Percentiles rank a stretch among this genome's conserved stretches.
Conservation (phyloP, 192 early-diverging fungal genomes). For the Spinellus fusiger region DNA sequence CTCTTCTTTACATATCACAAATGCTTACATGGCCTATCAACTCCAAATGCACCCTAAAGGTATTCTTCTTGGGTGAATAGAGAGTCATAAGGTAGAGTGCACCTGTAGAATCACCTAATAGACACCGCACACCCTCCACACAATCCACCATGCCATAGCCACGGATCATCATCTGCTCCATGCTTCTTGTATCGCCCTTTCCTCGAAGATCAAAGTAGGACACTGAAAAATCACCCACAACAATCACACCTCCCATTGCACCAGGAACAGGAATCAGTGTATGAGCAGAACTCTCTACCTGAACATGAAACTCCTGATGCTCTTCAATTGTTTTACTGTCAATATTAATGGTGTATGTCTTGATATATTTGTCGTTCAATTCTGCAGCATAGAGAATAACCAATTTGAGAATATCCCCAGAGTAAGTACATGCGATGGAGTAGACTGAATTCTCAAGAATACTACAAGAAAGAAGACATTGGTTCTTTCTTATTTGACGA, state of each 20-base stretch:
- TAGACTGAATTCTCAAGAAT: slow-evolving; percentile 51
- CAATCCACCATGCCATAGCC: slow-evolving; percentile 41
- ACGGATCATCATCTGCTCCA: slow-evolving; percentile 44
- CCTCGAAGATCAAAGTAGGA: slow-evolving; percentile 38
- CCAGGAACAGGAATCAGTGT: slow-evolving; percentile 55
- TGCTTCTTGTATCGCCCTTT: slow-evolving; percentile 26
- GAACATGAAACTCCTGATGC: neutral
- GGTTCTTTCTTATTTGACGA: slow-evolving; percentile 1
- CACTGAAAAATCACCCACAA: slow-evolving; percentile 51
- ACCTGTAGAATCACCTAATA: too few relatives aligned
- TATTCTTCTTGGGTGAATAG: too few relatives aligned
- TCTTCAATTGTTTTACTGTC: slow-evolving; percentile 16
- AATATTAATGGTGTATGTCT: slow-evolving; percentile 50
- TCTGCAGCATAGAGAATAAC: slow-evolving; percentile 56
- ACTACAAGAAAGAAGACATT: slow-evolving; percentile 8
- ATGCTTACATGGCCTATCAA: neutral
- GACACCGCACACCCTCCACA: slow-evolving; percentile 43
- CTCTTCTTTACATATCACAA: neutral
- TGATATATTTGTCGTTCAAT: slow-evolving; percentile 45
- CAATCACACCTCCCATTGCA: slow-evolving; percentile 49
- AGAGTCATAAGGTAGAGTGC: too few relatives aligned
- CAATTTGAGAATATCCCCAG: slow-evolving; percentile 29
- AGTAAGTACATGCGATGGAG: slow-evolving; percentile 43
- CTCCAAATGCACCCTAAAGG: slow-evolving; percentile 13
- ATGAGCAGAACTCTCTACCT: slow-evolving; percentile 40